Evolutionary conservation across 345 rosid genomes (phyloP), one percentile per base, ranked within the genome.

Genomic region (Moricandia arvensis): DNA sequence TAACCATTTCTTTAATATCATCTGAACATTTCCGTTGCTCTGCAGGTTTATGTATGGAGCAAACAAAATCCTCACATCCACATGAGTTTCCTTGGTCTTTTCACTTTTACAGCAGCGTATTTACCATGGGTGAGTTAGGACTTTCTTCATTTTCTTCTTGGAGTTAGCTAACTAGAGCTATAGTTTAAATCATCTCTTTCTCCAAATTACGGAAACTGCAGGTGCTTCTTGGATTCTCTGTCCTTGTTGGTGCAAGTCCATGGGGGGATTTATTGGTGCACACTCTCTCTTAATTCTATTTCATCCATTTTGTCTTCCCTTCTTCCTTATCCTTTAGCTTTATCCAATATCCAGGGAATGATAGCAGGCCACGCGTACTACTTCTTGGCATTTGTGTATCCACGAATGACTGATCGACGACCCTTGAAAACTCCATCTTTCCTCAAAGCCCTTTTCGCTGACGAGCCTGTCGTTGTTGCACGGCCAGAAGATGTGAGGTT

Each of bases 301-400:
- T 45, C 2, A 37, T 3, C 57, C 21, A 61, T n/a, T 17, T 18
- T 6, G 11, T 49, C 31, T 49, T 0, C 34, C 11, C 63, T 63
- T 45, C 34, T 58, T 26, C 18, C 3, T 35, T 13, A 15, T 38
- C 24, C 43, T 47, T 72, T 4, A 63, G 18, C 11, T 58, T 34
- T 59, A 29, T 62, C 63, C 66, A 27, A 69, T 55, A 15, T 68
- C 24, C 90, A 95, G 99, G 99, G 99, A 72, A 95, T 95, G 98
- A 86, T 93, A 74, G 94, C 98, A 0, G 98, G 99, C n/a, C 99
- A 95, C 35, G 96, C 97, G 8, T 95, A 95, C 87, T 95, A 95
- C 80, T 95, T 95, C 77, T 90, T 95, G 4, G 98, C 90, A 34
- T 97, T 90, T 27, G 98, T 95, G 51, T 92, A 92, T 77, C 99